Evolutionary conservation across 306 rosid species (phyloP), one percentile per base, ranked within the genome.

Genomic region (Prunus salicina): DNA sequence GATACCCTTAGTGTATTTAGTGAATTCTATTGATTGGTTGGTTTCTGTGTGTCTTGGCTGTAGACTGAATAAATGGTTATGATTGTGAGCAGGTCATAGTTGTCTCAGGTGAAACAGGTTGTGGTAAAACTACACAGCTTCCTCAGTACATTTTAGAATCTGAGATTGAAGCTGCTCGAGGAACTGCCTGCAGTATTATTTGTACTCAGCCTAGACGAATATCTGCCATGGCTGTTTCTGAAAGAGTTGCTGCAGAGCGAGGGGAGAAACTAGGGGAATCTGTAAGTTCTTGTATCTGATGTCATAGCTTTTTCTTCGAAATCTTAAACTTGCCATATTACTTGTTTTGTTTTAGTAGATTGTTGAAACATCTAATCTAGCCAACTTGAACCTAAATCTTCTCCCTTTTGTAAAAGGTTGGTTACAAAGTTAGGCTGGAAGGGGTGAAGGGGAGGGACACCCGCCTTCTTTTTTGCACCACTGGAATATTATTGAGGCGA

Each of bases 351-450:
- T 27, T 57, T 30, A 30, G 32, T 24, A 15, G 53, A 34, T 50
- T 64, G 43, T 51, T 30, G 46, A 75, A 38, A 52, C 79, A 25
- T 64, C 38, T 32, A 32, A 22, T 52, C 25, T 34, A 27, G 51
- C 69, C 20, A 16, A 38, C 71, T 64, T 76, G 60, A 65, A 47
- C 7, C 19, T 30, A 63, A 66, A 71, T 71, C 55, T 34, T 66
- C 71, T 60, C 47, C 43, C 55, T 63, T 49, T 72, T 67, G 78
- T 24, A 27, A 58, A 84, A 95, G 99, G 98, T 95, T 83, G 99
- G 99, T 77, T 95, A 88, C 80, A 95, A 92, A 87, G 99, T 95
- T 81, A 91, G 99, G 67, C 80, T 92, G 86, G 99, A 95, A 86
- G 97, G 99, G 56, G 86, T 91, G 79, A 92, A 87, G 81, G 97